Evolutionary conservation across 768 basidiomycete species (phyloP).

Genomic region (Phylloporus sp.): DNA sequence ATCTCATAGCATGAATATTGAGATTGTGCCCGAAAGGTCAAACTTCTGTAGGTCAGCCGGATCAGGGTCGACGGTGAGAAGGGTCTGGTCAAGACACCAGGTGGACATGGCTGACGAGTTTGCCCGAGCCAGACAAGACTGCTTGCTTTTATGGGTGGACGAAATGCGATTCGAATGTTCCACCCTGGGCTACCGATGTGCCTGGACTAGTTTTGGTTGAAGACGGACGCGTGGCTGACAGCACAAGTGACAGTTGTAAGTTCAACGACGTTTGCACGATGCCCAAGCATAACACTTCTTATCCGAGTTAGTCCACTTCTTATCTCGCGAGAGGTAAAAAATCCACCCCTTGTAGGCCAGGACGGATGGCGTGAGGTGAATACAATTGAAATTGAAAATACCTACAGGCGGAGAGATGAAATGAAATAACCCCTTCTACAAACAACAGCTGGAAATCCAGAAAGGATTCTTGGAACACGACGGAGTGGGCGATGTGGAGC

Average conservation of each 20-base stretch:
- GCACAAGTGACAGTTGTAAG: too few species aligned
- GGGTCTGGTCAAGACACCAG: not conserved
- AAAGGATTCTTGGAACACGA: slow-evolving; percentile 1
- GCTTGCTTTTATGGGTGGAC: not conserved
- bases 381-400: not conserved
- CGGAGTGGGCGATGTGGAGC: slow-evolving; percentile 14
- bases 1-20: not conserved
- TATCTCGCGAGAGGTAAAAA: not conserved
- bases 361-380: not conserved
- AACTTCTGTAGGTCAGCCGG: not conserved
- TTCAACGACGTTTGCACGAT: not conserved
- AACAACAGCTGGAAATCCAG: slow-evolving; percentile 13
- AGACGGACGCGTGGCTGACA: too few species aligned
- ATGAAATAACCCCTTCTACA: slow-evolving; percentile 8
- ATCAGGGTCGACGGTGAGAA: too few species aligned
- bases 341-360: not conserved
- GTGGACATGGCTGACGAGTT: not conserved
- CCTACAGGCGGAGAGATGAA: not conserved
- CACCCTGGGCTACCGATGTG: not conserved
- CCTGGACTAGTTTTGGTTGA: too few species aligned
- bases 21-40: slow-evolving; percentile 5
- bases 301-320: not conserved
- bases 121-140: not conserved
- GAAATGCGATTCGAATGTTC: not conserved
- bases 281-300: not conserved